Conservation (phyloP, 2,329 filamentous ascomycete genomes). For the Diaporthe longicolla region DNA sequence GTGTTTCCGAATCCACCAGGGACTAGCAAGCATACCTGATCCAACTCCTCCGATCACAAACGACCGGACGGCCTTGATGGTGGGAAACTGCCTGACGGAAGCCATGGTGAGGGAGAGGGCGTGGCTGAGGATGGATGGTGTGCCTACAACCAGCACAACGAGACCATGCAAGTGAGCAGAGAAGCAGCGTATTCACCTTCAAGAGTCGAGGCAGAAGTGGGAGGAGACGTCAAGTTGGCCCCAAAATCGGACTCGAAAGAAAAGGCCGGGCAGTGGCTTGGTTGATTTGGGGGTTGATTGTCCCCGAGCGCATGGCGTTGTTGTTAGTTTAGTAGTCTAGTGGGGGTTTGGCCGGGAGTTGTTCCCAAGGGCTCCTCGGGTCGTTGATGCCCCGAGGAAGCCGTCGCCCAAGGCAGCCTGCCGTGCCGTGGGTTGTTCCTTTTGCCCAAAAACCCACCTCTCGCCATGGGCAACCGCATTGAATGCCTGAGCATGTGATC, state of each 20-base stretch:
- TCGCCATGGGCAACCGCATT: not conserved
- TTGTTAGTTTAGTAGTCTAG: constrained; percentile 33
- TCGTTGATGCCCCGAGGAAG: constrained; percentile 39
- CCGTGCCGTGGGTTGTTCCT: not conserved
- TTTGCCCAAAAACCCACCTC: constrained; percentile 13
- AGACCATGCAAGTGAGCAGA: not conserved
- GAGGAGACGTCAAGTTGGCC: constrained; percentile 18
- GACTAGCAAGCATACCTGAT: constrained; percentile 58
- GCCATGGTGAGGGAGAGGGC: constrained; percentile 55
- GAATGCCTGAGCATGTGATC: constrained; percentile 24
- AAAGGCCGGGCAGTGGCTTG: constrained; percentile 8
- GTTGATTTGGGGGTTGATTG: constrained; percentile 8
- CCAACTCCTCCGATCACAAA: constrained; percentile 77
- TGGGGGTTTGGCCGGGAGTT: constrained; percentile 35
- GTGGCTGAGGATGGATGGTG: not conserved
- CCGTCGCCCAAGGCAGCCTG: constrained; percentile 6
- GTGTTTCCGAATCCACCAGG: not conserved
- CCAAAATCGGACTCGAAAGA: constrained; percentile 6
- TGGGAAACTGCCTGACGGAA: constrained; percentile 74
- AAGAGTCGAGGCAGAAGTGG: not conserved
- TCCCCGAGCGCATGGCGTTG: constrained; percentile 26
- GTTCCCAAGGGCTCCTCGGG: constrained; percentile 25
- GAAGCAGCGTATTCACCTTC: not conserved
- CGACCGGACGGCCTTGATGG: constrained; percentile 81
- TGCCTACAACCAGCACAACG: not conserved